These are phyloP conservation scores for Colletotrichum sojae DNA, from an alignment of 2,329 filamentous ascomycete genomes.

Conservation along the genomic window DNA sequence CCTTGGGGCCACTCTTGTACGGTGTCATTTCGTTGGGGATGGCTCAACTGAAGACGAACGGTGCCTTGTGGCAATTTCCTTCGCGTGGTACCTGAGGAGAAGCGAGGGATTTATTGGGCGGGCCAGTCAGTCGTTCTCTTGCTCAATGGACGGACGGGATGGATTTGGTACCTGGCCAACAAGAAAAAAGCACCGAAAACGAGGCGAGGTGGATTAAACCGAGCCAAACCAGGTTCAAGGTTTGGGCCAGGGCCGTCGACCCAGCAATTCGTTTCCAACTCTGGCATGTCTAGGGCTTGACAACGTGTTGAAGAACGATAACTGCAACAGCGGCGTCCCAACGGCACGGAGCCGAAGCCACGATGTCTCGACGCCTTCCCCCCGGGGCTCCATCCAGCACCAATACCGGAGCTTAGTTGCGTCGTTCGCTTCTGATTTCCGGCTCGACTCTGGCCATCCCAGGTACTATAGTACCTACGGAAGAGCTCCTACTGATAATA, in stretches of 20 bases:
- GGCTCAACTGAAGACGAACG: conserved; percentile 19
- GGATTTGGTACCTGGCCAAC: no score
- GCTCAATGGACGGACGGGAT: not conserved
- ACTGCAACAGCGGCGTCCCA: not conserved
- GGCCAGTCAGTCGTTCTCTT: no score
- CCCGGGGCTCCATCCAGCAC: no score
- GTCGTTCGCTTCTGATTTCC: no score
- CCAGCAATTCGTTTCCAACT: not conserved
- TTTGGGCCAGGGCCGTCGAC: not conserved
- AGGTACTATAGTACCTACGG: no score
- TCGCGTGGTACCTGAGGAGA: not conserved
- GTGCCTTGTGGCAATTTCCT: not conserved
- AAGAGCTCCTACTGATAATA: no score
- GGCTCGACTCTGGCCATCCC: no score
- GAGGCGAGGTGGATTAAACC: not conserved
- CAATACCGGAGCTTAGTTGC: no score
- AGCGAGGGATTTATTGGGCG: not conserved
- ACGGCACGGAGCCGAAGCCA: not conserved
- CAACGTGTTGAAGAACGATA: not conserved
- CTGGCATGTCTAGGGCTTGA: not conserved
- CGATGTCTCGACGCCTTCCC: no score
- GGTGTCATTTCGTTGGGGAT: conserved; percentile 19
- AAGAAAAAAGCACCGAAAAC: not conserved
- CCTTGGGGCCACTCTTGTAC: not conserved
- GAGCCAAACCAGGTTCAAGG: not conserved